These are phyloP conservation scores for Cynanchum wilfordii DNA, from an alignment of 257 asterid genomes.

Conservation along the genomic window DNA sequence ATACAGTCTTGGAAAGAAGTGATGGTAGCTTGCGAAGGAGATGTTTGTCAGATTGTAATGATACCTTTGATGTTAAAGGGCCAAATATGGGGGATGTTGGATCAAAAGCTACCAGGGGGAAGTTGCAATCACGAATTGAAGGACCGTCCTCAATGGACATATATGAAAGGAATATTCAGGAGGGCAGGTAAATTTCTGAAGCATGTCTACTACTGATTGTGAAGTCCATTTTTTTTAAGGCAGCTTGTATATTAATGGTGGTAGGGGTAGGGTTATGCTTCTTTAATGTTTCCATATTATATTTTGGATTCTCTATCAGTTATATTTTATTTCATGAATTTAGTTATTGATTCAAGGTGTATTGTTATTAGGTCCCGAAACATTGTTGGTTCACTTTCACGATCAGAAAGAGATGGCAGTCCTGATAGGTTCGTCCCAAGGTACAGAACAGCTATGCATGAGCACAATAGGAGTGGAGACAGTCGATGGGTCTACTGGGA, in stretches of 20 bases:
- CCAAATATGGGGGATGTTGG: conserved; percentile 33
- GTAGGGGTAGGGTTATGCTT: background rate
- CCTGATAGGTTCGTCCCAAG: conserved; percentile 48
- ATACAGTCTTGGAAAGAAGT: conserved; percentile 28
- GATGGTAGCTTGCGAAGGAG: conserved; percentile 29
- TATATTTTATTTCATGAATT: background rate
- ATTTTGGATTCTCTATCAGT: too few species aligned
- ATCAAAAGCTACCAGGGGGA: conserved; percentile 35
- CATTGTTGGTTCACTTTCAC: conserved; percentile 33
- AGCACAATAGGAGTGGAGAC: conserved; percentile 41
- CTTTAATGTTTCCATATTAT: background rate
- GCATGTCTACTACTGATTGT: background rate
- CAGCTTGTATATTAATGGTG: background rate
- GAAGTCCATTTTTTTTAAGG: background rate
- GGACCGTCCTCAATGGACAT: conserved; percentile 37
- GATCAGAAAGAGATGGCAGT: conserved; percentile 41
- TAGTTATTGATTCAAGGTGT: background rate
- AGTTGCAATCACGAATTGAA: conserved; percentile 48
- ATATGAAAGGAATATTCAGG: conserved; percentile 34
- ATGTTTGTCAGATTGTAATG: conserved; percentile 27
- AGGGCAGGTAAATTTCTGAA: conserved; percentile 39
- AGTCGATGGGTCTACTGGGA: conserved; percentile 46
- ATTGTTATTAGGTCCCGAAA: conserved; percentile 36
- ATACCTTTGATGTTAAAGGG: conserved; percentile 29
- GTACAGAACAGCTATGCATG: conserved; percentile 36